phyloP scores from a whole-genome alignment of 345 rosid species.

The Salix udensis region DNA sequence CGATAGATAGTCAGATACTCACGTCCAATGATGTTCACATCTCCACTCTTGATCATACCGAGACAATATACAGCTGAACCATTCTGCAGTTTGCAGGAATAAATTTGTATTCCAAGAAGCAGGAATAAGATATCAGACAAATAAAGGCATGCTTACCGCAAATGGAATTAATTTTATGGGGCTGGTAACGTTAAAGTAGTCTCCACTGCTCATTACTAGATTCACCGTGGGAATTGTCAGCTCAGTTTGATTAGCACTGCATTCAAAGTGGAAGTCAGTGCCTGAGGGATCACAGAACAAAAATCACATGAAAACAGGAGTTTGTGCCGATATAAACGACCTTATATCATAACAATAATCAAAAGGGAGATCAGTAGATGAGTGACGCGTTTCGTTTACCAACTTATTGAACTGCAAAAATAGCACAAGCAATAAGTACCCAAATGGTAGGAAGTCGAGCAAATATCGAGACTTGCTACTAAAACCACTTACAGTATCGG shows the following conservation, averaged over 20 bases:
- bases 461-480: slow-evolving; percentile 1
- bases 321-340: slow-evolving; percentile 28
- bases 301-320: not conserved
- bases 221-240: slow-evolving; percentile 38
- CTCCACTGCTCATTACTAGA: slow-evolving; percentile 81
- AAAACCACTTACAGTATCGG: slow-evolving; percentile 58
- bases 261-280: not conserved
- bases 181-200: slow-evolving; percentile 23
- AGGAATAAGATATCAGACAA: not conserved
- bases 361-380: slow-evolving; percentile 50
- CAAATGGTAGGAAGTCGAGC: not conserved
- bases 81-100: slow-evolving; percentile 38
- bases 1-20: slow-evolving; percentile 30
- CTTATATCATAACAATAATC: slow-evolving; percentile 75
- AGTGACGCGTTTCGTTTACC: slow-evolving; percentile 49
- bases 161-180: slow-evolving; percentile 14
- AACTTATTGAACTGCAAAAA: slow-evolving; percentile 60
- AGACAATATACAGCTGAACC: slow-evolving; percentile 50
- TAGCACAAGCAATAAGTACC: slow-evolving; percentile 1
- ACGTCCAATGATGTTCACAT: slow-evolving; percentile 86
- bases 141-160: slow-evolving; percentile 36
- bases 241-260: slow-evolving; percentile 11
- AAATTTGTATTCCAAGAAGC: slow-evolving; percentile 1
- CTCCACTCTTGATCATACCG: slow-evolving; percentile 59
- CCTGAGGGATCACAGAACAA: not conserved